These are phyloP conservation scores for Mortierella alpina DNA, from an alignment of 192 early-diverging fungal genomes.

Conservation along the genomic window DNA sequence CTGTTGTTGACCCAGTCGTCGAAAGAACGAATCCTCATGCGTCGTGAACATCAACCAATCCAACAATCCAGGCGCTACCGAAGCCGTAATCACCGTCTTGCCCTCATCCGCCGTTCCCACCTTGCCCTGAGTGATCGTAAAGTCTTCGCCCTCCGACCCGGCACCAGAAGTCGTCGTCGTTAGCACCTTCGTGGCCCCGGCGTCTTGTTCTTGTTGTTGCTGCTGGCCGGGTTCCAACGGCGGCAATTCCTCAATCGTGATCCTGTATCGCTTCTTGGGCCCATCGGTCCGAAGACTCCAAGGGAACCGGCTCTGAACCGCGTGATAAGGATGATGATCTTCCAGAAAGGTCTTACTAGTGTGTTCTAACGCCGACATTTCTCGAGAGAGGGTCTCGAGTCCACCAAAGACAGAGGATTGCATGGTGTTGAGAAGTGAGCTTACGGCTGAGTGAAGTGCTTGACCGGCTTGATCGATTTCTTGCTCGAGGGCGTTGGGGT, in stretches of 20 bases:
- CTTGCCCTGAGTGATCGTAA: slow-evolving; percentile 42
- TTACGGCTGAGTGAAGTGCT: slow-evolving; percentile 36
- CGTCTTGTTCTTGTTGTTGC: not conserved
- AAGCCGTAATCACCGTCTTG: slow-evolving; percentile 46
- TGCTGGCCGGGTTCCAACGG: slow-evolving; percentile 17
- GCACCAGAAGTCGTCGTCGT: not conserved
- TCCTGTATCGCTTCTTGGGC: slow-evolving; percentile 44
- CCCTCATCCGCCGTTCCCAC: slow-evolving; percentile 45
- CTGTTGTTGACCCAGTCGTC: slow-evolving; percentile 10
- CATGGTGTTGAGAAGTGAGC: slow-evolving; percentile 41
- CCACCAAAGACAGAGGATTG: slow-evolving; percentile 52
- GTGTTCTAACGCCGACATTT: slow-evolving; percentile 37
- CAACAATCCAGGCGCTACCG: slow-evolving; percentile 36
- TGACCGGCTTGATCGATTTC: slow-evolving; percentile 43
- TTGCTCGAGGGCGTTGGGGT: slow-evolving; percentile 36
- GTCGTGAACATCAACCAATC: slow-evolving; percentile 53
- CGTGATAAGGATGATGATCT: slow-evolving; percentile 5
- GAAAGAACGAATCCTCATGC: slow-evolving; percentile 52
- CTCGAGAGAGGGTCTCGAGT: slow-evolving; percentile 31
- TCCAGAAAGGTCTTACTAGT: slow-evolving; percentile 22
- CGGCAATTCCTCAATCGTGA: slow-evolving; percentile 46
- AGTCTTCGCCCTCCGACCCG: slow-evolving; percentile 16
- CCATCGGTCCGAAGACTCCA: slow-evolving; percentile 38
- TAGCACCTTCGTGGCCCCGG: not conserved
- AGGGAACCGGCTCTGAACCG: slow-evolving; percentile 5